Conservation (phyloP, 352 stramenopile genomes). For the Pythium phragmitis region DNA sequence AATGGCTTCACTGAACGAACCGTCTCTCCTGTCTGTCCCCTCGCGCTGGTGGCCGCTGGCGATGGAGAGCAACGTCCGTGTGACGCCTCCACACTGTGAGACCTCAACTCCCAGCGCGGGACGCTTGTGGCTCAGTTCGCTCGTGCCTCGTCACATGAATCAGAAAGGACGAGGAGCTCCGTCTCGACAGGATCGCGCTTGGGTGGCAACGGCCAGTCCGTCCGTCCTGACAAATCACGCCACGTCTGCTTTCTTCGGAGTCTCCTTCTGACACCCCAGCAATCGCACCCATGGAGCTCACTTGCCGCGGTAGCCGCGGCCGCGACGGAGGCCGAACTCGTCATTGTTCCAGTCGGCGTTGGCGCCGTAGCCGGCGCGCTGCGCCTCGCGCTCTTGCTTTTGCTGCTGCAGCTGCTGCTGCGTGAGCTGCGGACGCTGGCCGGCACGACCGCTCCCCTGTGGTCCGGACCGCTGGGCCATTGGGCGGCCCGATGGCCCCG, state of each 20-base stretch:
- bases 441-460: neutral
- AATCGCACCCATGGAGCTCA: neutral
- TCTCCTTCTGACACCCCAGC: too few relatives aligned
- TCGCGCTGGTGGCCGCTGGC: too few relatives aligned
- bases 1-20: constrained; percentile 7
- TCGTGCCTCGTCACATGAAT: neutral
- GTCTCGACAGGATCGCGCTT: too few relatives aligned
- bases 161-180: too few relatives aligned
- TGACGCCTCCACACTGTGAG: neutral
- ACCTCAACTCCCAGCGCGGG: neutral
- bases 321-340: constrained; percentile 74
- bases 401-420: constrained; percentile 29
- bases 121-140: neutral
- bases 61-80: too few relatives aligned
- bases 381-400: constrained; percentile 29
- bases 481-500: too few relatives aligned
- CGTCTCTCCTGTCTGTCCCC: too few relatives aligned
- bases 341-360: constrained; percentile 84
- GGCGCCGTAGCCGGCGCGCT: constrained; percentile 54
- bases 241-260: neutral
- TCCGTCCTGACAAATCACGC: neutral
- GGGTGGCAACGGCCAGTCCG: too few relatives aligned
- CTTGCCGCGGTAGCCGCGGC: constrained; percentile 61
- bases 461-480: neutral
- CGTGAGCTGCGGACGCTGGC: constrained; percentile 9